Evolutionary conservation across 306 rosid species (phyloP).

Genomic region (Lupinus albus): DNA sequence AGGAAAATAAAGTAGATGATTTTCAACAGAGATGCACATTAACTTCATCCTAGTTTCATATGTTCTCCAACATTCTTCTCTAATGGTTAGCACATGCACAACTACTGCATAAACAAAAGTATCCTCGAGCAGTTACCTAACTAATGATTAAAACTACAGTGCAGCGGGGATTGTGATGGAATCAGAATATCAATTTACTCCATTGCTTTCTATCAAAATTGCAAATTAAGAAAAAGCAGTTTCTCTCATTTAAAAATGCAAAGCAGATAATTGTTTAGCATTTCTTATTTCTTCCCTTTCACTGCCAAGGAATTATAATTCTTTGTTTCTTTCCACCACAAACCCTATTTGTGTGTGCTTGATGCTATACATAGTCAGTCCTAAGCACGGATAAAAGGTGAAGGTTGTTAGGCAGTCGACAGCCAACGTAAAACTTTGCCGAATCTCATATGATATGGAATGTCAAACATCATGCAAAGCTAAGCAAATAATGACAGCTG

Average conservation of each 20-base stretch:
- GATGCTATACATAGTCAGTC: too few relatives aligned
- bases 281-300: constrained; percentile 19
- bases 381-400: too few relatives aligned
- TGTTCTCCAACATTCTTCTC: not conserved
- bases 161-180: not conserved
- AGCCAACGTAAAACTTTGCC: too few relatives aligned
- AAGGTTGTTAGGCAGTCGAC: too few relatives aligned
- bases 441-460: too few relatives aligned
- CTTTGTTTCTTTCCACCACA: constrained; percentile 29
- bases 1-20: too few relatives aligned
- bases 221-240: constrained; percentile 19
- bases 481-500: constrained; percentile 26
- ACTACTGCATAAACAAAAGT: not conserved
- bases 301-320: constrained; percentile 18
- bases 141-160: not conserved
- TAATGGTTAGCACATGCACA: constrained; percentile 9
- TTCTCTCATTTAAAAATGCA: constrained; percentile 6
- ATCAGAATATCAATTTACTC: constrained; percentile 2
- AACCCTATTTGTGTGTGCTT: too few relatives aligned
- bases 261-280: constrained; percentile 6
- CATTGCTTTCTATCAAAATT: constrained; percentile 8
- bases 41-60: too few relatives aligned
- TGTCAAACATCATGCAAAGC: constrained; percentile 10
- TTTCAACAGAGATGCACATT: too few relatives aligned
- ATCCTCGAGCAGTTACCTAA: constrained; percentile 6